phyloP scores from a whole-genome alignment of 768 basidiomycete species.

The Kwoniella sp. region DNA sequence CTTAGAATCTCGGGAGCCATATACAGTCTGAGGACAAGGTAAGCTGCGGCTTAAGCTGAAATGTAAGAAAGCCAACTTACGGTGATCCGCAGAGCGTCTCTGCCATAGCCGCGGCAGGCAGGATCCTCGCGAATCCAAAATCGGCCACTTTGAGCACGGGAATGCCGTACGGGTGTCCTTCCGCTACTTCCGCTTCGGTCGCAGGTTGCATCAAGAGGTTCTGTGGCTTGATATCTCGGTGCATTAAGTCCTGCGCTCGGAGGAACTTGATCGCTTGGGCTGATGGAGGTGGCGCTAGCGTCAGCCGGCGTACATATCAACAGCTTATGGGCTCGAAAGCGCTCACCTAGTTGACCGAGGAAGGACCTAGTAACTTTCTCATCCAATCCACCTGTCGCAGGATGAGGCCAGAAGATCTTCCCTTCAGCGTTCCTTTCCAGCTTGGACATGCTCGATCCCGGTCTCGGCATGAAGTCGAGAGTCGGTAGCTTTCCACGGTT shows the following conservation, averaged over 20 bases:
- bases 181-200: slow-evolving; percentile 72
- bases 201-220: slow-evolving; percentile 88
- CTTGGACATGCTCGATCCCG: slow-evolving; percentile 61
- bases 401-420: slow-evolving; percentile 86
- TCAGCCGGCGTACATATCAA: no score
- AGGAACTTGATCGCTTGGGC: slow-evolving; percentile 93
- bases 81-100: slow-evolving; percentile 98
- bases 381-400: slow-evolving; percentile 82
- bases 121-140: slow-evolving; percentile 92
- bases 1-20: slow-evolving; percentile 99
- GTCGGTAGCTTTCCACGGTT: slow-evolving; percentile 91
- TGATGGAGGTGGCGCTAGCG: slow-evolving; percentile 46
- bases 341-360: slow-evolving; percentile 80
- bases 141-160: slow-evolving; percentile 96
- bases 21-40: slow-evolving; percentile 66
- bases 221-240: slow-evolving; percentile 96
- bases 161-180: slow-evolving; percentile 86
- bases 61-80: slow-evolving; percentile 60
- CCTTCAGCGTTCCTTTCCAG: slow-evolving; percentile 16
- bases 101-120: slow-evolving; percentile 90
- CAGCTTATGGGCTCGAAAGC: neutral
- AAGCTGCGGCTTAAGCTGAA: neutral
- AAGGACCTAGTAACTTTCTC: slow-evolving; percentile 90
- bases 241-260: slow-evolving; percentile 82
- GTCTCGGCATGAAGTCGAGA: slow-evolving; percentile 71